These are phyloP conservation scores for Dactylellina cionopaga DNA, from an alignment of 2,329 filamentous ascomycete species.

Conservation along the genomic window DNA sequence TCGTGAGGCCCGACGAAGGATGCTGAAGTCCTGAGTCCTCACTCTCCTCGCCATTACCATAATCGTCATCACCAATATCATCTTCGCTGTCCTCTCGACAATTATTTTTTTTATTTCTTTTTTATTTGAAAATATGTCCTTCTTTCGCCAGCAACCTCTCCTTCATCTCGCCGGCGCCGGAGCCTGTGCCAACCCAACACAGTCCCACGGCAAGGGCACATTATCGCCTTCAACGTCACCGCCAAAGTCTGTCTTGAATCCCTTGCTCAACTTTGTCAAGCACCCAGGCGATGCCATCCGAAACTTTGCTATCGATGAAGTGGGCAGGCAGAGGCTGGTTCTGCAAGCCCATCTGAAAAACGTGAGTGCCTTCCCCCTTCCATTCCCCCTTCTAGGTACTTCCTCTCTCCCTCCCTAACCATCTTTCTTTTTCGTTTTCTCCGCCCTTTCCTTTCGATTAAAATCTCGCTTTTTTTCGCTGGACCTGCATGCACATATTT, in stretches of 20 bases:
- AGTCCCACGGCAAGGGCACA: constrained; percentile 17
- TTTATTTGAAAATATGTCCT: constrained; percentile 24
- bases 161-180: constrained; percentile 38
- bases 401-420: neutral
- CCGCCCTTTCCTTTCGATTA: neutral
- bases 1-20: constrained; percentile 17
- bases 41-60: neutral
- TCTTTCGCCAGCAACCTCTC: constrained; percentile 41
- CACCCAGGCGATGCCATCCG: constrained; percentile 38
- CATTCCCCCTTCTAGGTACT: neutral
- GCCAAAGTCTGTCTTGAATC: constrained; percentile 40
- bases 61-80: neutral
- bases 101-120: neutral
- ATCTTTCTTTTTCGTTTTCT: too few relatives aligned
- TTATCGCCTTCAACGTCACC: constrained; percentile 17
- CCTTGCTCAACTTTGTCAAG: constrained; percentile 46
- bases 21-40: constrained; percentile 1
- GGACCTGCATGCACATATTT: constrained; percentile 20
- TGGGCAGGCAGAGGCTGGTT: constrained; percentile 45
- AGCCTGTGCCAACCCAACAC: constrained; percentile 26
- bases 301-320: constrained; percentile 47
- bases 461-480: constrained; percentile 7
- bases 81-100: neutral
- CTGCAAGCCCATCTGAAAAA: constrained; percentile 48
- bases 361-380: constrained; percentile 21